Percentiles rank a stretch among this genome's conserved stretches.
Conservation (phyloP, 2,329 filamentous ascomycete genomes). For the Aspergillus cejpii region DNA sequence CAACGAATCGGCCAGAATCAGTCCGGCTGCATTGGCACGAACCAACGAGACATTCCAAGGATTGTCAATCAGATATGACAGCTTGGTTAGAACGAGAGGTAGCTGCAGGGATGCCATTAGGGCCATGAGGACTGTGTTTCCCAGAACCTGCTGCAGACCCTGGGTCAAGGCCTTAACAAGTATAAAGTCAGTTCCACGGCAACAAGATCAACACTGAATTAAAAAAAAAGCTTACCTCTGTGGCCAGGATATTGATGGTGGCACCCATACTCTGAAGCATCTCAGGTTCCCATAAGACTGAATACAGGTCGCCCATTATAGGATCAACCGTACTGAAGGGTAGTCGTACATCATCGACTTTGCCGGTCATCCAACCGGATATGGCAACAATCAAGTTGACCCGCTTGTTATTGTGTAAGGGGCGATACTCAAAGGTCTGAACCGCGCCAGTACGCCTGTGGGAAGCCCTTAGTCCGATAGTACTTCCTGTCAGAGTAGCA, state of each 20-base stretch:
- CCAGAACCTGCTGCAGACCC: conserved; percentile 90
- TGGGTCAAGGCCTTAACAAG: conserved; percentile 72
- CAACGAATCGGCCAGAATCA: conserved; percentile 89
- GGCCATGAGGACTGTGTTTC: conserved; percentile 76
- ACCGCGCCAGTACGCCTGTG: conserved; percentile 82
- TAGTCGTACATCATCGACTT: conserved; percentile 89
- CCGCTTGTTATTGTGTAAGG: conserved; percentile 94
- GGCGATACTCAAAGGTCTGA: conserved; percentile 93
- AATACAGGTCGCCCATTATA: conserved; percentile 97
- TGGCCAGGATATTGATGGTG: conserved; percentile 96
- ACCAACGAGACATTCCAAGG: conserved; percentile 96
- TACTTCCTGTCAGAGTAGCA: conserved; percentile 76
- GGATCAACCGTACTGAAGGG: conserved; percentile 95
- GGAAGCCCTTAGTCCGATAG: conserved; percentile 81
- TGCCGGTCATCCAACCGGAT: conserved; percentile 97
- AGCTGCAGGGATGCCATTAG: conserved; percentile 90
- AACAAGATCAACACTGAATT: neutral
- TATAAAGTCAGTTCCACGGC: conserved; percentile 21
- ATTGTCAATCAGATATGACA: conserved; percentile 95
- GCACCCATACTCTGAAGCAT: conserved; percentile 97
- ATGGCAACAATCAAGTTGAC: conserved; percentile 94
- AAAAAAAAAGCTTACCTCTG: conserved; percentile 61
- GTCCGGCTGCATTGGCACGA: conserved; percentile 76
- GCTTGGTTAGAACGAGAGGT: conserved; percentile 86
- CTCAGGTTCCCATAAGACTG: conserved; percentile 93